phyloP scores from a whole-genome alignment of 1,139 yeast genomes.

The Magnusiomyces paraingens region DNA sequence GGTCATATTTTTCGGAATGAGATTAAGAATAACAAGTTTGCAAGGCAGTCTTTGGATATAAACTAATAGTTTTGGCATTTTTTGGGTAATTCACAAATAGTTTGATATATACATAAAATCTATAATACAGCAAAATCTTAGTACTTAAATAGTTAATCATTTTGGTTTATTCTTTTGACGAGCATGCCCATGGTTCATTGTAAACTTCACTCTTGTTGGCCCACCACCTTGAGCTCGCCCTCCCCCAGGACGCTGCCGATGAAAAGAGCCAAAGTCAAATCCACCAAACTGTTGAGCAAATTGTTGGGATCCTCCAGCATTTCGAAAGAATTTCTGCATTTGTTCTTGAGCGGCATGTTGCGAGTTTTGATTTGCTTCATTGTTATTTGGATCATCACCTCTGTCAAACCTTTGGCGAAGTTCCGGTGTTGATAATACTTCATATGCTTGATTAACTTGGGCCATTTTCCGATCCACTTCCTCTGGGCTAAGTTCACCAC shows the following conservation, averaged over 20 bases:
- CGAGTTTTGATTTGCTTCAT: not conserved
- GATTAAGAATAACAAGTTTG: not conserved
- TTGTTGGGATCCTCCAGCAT: not conserved
- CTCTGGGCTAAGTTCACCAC: constrained; percentile 59
- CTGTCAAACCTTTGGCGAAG: constrained; percentile 58
- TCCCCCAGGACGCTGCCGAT: not conserved
- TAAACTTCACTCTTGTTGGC: not conserved
- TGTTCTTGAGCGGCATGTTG: not conserved
- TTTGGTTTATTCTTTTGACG: no score
- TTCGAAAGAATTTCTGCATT: not conserved
- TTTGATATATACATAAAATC: no score
- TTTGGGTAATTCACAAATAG: no score
- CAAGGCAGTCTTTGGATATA: not conserved
- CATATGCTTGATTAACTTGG: constrained; percentile 89
- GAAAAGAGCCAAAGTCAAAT: no score
- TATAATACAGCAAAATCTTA: no score
- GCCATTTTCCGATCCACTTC: constrained; percentile 82
- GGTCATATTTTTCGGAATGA: constrained; percentile 7
- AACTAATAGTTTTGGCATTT: not conserved
- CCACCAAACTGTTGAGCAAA: not conserved
- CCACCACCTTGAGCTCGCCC: not conserved
- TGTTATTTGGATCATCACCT: constrained; percentile 53
- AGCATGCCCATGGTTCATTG: no score
- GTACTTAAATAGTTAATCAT: no score
- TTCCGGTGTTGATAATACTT: constrained; percentile 64